Base-by-base conservation (phyloP, 169 alveolate species). In the Plasmodium ovale region DNA sequence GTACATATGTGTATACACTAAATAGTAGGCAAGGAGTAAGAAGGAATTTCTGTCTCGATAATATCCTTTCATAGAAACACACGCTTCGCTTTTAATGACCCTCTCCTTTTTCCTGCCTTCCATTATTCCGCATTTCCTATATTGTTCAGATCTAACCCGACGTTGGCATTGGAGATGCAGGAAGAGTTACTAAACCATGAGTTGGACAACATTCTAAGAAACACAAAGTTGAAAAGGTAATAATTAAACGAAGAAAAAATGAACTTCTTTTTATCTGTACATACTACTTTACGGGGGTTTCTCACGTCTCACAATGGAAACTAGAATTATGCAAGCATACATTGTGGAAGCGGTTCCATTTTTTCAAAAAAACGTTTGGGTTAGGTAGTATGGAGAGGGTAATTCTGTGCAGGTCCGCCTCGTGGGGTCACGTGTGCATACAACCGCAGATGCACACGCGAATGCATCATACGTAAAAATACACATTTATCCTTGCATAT, bases 101-200 rank as follows among this genome's bases (percentile, higher is more conserved):
- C 33, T 0, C 49, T 27, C 10, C 2, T 70, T 25, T 21, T 44
- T 23, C 27, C n/a, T 12, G 7, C 19, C 19, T 53, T 53, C 16
- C 2, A 0, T 6, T 5, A 5, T 47, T 47, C 12, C 16, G 0
- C 16, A 47, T 33, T 35, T 65, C 4, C 33, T 21, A 7, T 23
- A 5, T 1, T 21, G 21, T 67, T 35, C 31, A 77, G 88, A 19
- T 60, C 88, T 16, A 54, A 77, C 7, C 88, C 88, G 19, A 77
- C 74, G 25, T 27, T 77, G 54, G 88, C 88, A 14, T 53, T 77
- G 21, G 88, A 77, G 9, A 77, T 77, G 88, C 88, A 77, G 39
- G 88, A 77, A 54, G 88, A 77, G 31, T 39, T 77, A 7, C 51
- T 77, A 7, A 77, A 77, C 47, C 88, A 77, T 60, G 88, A 77